These are phyloP conservation scores for Tuber melanosporum DNA, from an alignment of 495 filamentous ascomycete genomes.

Conservation along the genomic window DNA sequence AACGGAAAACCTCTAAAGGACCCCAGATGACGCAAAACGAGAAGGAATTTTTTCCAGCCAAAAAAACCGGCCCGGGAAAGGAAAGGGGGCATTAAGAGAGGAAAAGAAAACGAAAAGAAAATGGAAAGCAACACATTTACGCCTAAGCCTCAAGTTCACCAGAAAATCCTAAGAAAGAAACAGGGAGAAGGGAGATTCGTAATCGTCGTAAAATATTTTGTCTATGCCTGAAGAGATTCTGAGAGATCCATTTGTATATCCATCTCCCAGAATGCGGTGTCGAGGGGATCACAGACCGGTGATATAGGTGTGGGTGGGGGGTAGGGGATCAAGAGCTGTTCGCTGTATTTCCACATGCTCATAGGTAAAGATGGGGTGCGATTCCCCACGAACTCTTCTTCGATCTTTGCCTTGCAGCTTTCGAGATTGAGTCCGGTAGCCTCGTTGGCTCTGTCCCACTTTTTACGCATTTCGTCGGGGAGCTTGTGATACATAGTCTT, in stretches of 20 bases:
- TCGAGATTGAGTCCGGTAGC: not conserved
- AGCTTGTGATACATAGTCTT: slow-evolving; percentile 12
- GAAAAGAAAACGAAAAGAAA: not conserved
- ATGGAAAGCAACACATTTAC: not conserved
- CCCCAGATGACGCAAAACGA: not conserved
- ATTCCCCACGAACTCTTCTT: not conserved
- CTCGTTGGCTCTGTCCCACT: not conserved
- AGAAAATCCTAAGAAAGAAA: slow-evolving; percentile 1
- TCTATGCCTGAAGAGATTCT: not conserved
- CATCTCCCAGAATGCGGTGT: not conserved
- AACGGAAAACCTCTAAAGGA: not conserved
- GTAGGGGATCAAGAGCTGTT: not conserved
- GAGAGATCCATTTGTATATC: not conserved
- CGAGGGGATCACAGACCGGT: not conserved
- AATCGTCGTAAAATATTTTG: not conserved
- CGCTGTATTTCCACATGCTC: not conserved
- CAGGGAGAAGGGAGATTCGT: not conserved
- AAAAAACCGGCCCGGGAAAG: not conserved
- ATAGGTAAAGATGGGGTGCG: not conserved
- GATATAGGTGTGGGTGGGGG: not conserved
- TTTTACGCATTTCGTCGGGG: slow-evolving; percentile 5
- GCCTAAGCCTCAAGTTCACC: not conserved
- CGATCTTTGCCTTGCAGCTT: not conserved
- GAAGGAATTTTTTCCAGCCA: not conserved
- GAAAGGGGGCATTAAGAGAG: not conserved